Evolutionary conservation across 2,329 filamentous ascomycete species (phyloP).

Genomic region (Penicillium sp.): DNA sequence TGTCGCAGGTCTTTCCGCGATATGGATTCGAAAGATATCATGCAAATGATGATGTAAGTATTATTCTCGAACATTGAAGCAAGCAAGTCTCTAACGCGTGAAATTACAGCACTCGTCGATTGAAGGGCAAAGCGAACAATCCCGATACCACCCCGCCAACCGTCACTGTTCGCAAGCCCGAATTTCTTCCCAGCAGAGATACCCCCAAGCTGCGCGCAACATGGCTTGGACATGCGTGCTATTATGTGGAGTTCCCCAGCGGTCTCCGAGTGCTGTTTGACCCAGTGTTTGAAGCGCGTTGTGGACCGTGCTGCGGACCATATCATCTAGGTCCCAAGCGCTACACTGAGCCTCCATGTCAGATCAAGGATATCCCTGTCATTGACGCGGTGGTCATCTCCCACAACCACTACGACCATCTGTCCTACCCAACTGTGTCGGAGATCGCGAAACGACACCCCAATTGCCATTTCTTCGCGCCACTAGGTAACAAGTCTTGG

Average conservation of each 20-base stretch:
- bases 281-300: slow-evolving; percentile 82
- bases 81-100: not conserved
- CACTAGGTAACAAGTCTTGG: slow-evolving; percentile 73
- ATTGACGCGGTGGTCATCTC: slow-evolving; percentile 59
- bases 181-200: slow-evolving; percentile 55
- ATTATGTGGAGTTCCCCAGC: slow-evolving; percentile 78
- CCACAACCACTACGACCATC: slow-evolving; percentile 88
- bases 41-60: slow-evolving; percentile 18
- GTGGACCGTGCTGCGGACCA: slow-evolving; percentile 74
- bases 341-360: slow-evolving; percentile 68
- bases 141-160: slow-evolving; percentile 59
- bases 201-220: slow-evolving; percentile 65
- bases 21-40: slow-evolving; percentile 8
- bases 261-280: slow-evolving; percentile 86
- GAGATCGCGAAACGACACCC: slow-evolving; percentile 64
- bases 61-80: not conserved
- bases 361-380: slow-evolving; percentile 64
- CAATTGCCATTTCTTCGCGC: slow-evolving; percentile 77
- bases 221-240: slow-evolving; percentile 92
- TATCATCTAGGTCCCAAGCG: slow-evolving; percentile 65
- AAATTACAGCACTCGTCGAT: slow-evolving; percentile 25
- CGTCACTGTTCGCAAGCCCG: slow-evolving; percentile 57
- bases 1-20: slow-evolving; percentile 16
- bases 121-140: slow-evolving; percentile 44
- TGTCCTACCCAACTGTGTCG: slow-evolving; percentile 66